Base-by-base conservation (phyloP, 192 early-diverging fungal species). In the Cladochytrium replicatum region DNA sequence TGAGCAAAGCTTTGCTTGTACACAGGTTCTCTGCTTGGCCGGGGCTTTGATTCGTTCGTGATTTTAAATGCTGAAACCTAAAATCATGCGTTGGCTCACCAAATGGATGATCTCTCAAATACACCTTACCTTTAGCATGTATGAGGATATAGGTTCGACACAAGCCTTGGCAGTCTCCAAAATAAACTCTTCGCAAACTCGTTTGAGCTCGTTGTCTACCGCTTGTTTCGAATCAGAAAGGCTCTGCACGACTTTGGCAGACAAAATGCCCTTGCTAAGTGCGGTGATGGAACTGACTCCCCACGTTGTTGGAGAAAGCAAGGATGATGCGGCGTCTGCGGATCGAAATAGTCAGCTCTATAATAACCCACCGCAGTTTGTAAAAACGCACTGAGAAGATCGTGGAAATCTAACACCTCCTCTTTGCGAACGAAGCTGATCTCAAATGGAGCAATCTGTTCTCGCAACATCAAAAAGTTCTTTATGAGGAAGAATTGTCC, bases 401-500 rank as follows among this genome's bases (percentile, higher is more conserved):
- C 52, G 0, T 71, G 62, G 55, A 86, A 82, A 45, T 88, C 81
- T 8, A 91, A 58, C 17, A 74, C 64, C 43, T 86, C 80, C 50
- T 79, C 78, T 31, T 65, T 66, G 32, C 84, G 82, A 6, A 87
- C 71, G 56, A 89, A 82, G 46, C 76, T 68, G n/a, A 74, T 73
- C 46, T 85, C 83, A 66, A 85, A 91, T 2, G 79, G 71, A 1
- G 79, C 69, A 27, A 89, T 83, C 47, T 88, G 84, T 28, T 91
- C 89, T 31, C 88, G 76, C 5, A 91, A 64, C 48, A 84, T 82
- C 19, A 91, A 54, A n/a, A 91, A 46, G 57, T 91, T 88, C 50
- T 91, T 91, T 30, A 91, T 87, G 37, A 88, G 63, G 57, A 91
- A 91, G 13, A 90, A 61, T 34, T 85, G 78, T 6, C 79, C 84